Conservation (phyloP, 1,139 yeast species). For the Blastobotrys arbuscula region DNA sequence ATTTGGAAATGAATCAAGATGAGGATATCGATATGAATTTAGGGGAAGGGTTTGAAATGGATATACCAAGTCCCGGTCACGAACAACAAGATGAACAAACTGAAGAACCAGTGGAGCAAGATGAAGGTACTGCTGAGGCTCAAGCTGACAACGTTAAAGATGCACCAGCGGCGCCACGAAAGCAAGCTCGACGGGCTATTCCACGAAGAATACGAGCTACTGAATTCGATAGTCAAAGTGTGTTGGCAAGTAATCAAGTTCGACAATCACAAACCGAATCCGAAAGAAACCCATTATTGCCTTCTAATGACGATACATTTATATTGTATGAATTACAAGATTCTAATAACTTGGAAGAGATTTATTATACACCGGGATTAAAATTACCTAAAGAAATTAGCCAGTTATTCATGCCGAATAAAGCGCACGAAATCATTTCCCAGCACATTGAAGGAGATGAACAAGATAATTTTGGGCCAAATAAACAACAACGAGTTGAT, state of each 20-base stretch:
- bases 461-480: slow-evolving; percentile 5
- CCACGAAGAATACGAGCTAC: slow-evolving; percentile 3
- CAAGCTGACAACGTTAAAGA: neutral
- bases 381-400: neutral
- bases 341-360: neutral
- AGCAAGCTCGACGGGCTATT: neutral
- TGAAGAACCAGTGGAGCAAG: neutral
- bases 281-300: slow-evolving; percentile 2
- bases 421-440: neutral
- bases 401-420: neutral
- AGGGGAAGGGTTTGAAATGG: slow-evolving; percentile 1
- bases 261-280: slow-evolving; percentile 6
- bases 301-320: slow-evolving; percentile 6
- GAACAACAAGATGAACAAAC: neutral
- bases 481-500: slow-evolving; percentile 8
- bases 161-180: neutral
- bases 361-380: slow-evolving; percentile 1
- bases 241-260: neutral
- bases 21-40: slow-evolving; percentile 12
- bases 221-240: slow-evolving; percentile 6
- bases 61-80: neutral
- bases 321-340: slow-evolving; percentile 6
- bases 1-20: slow-evolving; percentile 15
- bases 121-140: neutral
- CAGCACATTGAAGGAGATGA: slow-evolving; percentile 1